Conservation (phyloP, 2,329 filamentous ascomycete species). For the Pseudogymnoascus sp. region DNA sequence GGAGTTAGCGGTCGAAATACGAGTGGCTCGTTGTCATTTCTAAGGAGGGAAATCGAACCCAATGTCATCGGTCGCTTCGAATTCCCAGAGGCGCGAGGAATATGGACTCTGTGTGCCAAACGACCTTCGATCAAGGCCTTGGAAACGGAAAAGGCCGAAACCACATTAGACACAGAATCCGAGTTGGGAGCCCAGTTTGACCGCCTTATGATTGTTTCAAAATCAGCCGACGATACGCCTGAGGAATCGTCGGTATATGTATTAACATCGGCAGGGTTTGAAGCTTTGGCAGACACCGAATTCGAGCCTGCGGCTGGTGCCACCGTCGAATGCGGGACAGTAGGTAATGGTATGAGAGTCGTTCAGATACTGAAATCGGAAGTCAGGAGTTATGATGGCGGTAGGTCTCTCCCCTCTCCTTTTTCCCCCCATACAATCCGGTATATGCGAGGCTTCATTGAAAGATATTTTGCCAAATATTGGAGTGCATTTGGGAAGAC, state of each 20-base stretch:
- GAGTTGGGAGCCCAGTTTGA: slow-evolving; percentile 57
- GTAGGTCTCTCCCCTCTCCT: slow-evolving; percentile 42
- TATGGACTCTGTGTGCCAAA: slow-evolving; percentile 73
- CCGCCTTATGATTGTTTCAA: slow-evolving; percentile 75
- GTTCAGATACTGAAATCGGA: slow-evolving; percentile 83
- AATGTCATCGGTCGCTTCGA: slow-evolving; percentile 60
- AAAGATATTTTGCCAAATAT: slow-evolving; percentile 25
- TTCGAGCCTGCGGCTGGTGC: slow-evolving; percentile 84
- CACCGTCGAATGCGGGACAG: slow-evolving; percentile 75
- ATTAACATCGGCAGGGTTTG: slow-evolving; percentile 63
- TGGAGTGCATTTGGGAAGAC: slow-evolving; percentile 1
- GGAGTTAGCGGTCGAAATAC: slow-evolving; percentile 55
- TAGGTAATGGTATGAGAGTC: slow-evolving; percentile 72
- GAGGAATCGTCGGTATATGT: slow-evolving; percentile 73
- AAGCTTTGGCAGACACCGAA: slow-evolving; percentile 71
- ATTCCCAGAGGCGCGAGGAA: slow-evolving; percentile 61
- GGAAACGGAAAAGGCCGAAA: slow-evolving; percentile 39
- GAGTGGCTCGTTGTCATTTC: slow-evolving; percentile 60
- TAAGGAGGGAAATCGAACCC: slow-evolving; percentile 72
- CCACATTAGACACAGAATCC: slow-evolving; percentile 42
- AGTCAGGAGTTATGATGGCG: slow-evolving; percentile 80
- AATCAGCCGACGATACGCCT: slow-evolving; percentile 51
- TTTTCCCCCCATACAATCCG: neutral
- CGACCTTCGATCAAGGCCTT: slow-evolving; percentile 56
- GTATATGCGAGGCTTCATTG: slow-evolving; percentile 27